Evolutionary conservation across 163 green algal genomes (phyloP).

Genomic region (Chlorella variabilis): DNA sequence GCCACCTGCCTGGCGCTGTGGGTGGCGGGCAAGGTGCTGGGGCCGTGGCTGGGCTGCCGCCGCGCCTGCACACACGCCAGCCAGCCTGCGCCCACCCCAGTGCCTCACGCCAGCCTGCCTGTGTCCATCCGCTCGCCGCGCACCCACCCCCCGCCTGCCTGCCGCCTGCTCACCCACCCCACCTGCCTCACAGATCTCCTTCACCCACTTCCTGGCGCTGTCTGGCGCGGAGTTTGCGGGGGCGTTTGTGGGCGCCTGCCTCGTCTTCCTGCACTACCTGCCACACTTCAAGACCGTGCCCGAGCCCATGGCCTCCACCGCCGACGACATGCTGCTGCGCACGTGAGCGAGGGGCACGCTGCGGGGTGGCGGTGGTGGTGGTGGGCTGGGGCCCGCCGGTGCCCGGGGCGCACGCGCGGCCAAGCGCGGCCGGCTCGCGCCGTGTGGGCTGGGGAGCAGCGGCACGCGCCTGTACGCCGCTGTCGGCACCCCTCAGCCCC

Average conservation of each 20-base stretch:
- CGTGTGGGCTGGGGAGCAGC: too few relatives aligned
- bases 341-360: background rate
- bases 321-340: conserved; percentile 49
- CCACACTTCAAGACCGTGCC: conserved; percentile 71
- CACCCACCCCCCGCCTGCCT: background rate
- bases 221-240: conserved; percentile 51
- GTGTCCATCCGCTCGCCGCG: background rate
- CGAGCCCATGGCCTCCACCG: conserved; percentile 33
- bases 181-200: conserved; percentile 10
- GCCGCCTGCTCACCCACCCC: background rate
- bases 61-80: background rate
- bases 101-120: too few relatives aligned
- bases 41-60: background rate
- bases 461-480: too few relatives aligned
- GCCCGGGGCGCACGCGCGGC: too few relatives aligned
- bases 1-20: conserved; percentile 49
- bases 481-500: too few relatives aligned
- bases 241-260: conserved; percentile 56
- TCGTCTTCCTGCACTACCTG: conserved; percentile 63
- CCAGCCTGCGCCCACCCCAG: background rate
- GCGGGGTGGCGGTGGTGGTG: background rate
- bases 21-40: conserved; percentile 43
- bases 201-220: conserved; percentile 49
- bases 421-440: too few relatives aligned
- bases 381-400: too few relatives aligned